Evolutionary conservation across 495 filamentous ascomycete genomes (phyloP).

Genomic region (Niebla homalea): DNA sequence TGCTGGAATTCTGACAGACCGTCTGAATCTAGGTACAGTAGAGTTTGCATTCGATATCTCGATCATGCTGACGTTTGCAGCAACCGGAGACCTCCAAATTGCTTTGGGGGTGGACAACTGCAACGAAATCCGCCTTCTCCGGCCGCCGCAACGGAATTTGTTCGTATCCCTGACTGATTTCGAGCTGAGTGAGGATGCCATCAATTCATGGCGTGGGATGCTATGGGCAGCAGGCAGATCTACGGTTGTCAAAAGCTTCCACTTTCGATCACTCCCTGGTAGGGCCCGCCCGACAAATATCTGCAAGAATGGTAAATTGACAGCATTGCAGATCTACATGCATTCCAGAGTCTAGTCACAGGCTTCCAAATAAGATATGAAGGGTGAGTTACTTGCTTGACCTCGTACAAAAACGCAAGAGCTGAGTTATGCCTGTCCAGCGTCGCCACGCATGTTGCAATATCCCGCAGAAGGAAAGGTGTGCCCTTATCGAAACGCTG

Average conservation of each 20-base stretch:
- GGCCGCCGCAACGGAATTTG: conserved; percentile 52
- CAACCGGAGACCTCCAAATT: conserved; percentile 58
- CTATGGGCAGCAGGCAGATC: conserved; percentile 28
- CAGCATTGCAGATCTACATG: conserved; percentile 44
- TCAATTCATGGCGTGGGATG: conserved; percentile 39
- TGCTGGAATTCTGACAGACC: conserved; percentile 57
- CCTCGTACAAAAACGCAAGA: background rate
- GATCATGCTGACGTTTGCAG: conserved; percentile 17
- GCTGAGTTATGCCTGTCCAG: conserved; percentile 18
- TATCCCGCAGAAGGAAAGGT: conserved; percentile 72
- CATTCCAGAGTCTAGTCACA: conserved; percentile 63
- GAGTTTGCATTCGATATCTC: background rate
- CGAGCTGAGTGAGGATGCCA: conserved; percentile 40
- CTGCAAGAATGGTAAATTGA: background rate
- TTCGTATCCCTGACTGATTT: conserved; percentile 57
- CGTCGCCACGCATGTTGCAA: conserved; percentile 57
- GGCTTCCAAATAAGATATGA: conserved; percentile 67
- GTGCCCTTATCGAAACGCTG: conserved; percentile 87
- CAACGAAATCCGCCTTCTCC: conserved; percentile 48
- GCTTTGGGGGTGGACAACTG: conserved; percentile 42
- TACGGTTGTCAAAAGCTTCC: conserved; percentile 39
- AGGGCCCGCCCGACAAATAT: background rate
- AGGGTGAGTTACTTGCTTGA: conserved; percentile 26
- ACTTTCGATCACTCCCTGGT: conserved; percentile 30
- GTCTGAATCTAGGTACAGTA: conserved; percentile 51